Base-by-base conservation (phyloP, 192 early-diverging fungal species). In the Mortierella claussenii region DNA sequence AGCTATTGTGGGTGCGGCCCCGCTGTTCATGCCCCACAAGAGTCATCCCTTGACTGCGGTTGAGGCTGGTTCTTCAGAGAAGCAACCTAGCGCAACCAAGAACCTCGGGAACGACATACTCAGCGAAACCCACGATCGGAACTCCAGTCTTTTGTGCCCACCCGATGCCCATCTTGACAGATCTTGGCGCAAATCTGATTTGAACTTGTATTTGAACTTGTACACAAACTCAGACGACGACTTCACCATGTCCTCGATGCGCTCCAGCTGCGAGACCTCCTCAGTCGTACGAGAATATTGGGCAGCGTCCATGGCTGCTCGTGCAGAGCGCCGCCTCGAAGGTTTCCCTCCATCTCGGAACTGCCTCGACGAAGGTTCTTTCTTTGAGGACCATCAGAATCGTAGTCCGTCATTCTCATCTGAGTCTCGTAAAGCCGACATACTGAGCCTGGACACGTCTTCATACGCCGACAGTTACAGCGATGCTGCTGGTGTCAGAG, bases 301-400 rank as follows among this genome's bases (percentile, higher is more conserved):
- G 73, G 64, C 54, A 4, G 73, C 73, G 2, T 76, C 73, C 32
- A 67, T 67, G 65, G 65, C 73, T 17, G 73, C 73, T 10, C 50
- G 73, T 18, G 47, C 73, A 36, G 63, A 66, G 37, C 73, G 73
- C 15, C 64, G 30, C 12, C 32, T 50, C 2, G 60, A 63, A 37
- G 61, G 61, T 1, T 43, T 30, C 40, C 61, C 61, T 10, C 61
- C 49, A 31, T 53, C 61, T 7, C 40, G 17, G 0, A 15, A 47
- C 11, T 48, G 34, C 18, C 23, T 23, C 33, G 63, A 55, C 1
- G 54, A 57, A 3, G 69, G 59, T 1, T 70, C 57, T 24, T 36
- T 52, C 21, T 69, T 52, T 52, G 67, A 57, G 15, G 51, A 51
- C 32, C 47, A 62, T 40, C 42, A 28, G 1, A 24, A 48, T 32